Percentiles rank a stretch among this genome's conserved stretches.
Evolutionary conservation across 2,329 filamentous ascomycete genomes (phyloP).

Genomic region (Xylaria digitata): DNA sequence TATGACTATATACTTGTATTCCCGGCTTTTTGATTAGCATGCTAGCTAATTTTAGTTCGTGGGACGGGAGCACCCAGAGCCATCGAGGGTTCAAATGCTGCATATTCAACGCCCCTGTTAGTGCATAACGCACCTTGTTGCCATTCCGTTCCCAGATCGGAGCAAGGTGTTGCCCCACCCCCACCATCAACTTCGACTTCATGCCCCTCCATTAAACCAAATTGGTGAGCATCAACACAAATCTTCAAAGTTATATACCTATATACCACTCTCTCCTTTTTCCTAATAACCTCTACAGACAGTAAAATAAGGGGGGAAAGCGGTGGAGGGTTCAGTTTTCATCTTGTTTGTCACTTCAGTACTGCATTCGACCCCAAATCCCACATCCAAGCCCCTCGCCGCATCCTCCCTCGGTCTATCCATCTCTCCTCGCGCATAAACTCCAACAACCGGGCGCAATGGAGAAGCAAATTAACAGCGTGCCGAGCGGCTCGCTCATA

Average conservation of each 20-base stretch:
- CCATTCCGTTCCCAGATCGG: background rate
- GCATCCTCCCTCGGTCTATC: background rate
- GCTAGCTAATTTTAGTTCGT: background rate
- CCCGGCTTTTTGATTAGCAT: background rate
- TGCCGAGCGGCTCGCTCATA: conserved; percentile 53
- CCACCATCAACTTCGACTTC: conserved; percentile 32
- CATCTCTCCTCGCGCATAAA: conserved; percentile 1
- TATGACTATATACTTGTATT: background rate
- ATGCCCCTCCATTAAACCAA: conserved; percentile 35
- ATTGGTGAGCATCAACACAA: conserved; percentile 5
- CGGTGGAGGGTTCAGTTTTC: background rate
- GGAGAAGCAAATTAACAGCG: conserved; percentile 1
- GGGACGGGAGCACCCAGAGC: background rate
- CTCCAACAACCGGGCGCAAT: conserved; percentile 23
- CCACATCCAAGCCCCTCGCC: background rate
- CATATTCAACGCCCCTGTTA: background rate
- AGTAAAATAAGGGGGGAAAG: background rate
- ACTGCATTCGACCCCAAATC: background rate
- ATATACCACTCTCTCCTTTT: background rate
- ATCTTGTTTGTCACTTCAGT: background rate
- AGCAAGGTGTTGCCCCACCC: conserved; percentile 26
- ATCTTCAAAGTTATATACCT: background rate
- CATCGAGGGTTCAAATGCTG: no score
- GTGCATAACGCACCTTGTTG: conserved; percentile 27
- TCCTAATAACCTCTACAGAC: background rate